These are phyloP conservation scores for Penicillium psychrosexuale DNA, from an alignment of 2,329 filamentous ascomycete species.

Conservation along the genomic window DNA sequence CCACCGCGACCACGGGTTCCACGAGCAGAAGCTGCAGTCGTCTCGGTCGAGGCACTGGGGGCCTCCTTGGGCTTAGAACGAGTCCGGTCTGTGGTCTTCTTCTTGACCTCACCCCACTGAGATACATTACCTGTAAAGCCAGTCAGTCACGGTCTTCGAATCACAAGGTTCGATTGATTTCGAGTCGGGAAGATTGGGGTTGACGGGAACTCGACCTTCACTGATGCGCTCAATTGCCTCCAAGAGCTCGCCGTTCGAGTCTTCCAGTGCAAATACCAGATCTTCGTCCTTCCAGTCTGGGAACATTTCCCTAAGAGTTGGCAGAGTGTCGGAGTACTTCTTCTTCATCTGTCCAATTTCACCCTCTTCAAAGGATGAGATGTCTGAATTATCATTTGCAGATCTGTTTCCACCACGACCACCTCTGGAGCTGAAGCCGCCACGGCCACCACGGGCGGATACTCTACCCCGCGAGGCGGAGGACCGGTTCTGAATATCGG, in stretches of 20 bases:
- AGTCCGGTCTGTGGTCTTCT: slow-evolving; percentile 48
- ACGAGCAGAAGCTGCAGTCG: slow-evolving; percentile 35
- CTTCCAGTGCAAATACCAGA: slow-evolving; percentile 86
- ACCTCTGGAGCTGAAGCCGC: slow-evolving; percentile 67
- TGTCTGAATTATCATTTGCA: slow-evolving; percentile 69
- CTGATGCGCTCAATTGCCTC: slow-evolving; percentile 51
- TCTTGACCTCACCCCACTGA: slow-evolving; percentile 54
- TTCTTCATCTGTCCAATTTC: slow-evolving; percentile 91
- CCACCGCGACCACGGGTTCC: slow-evolving; percentile 48
- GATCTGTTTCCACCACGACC: slow-evolving; percentile 66
- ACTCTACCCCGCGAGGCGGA: slow-evolving; percentile 83
- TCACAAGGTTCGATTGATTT: not conserved
- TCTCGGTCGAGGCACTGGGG: slow-evolving; percentile 34
- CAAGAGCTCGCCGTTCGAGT: slow-evolving; percentile 55
- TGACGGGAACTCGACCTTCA: slow-evolving; percentile 40
- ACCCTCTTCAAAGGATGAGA: slow-evolving; percentile 69
- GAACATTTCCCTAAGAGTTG: slow-evolving; percentile 86
- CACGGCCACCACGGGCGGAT: slow-evolving; percentile 80
- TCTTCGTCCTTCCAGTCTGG: slow-evolving; percentile 94
- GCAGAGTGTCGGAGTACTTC: slow-evolving; percentile 75
- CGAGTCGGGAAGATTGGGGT: not conserved
- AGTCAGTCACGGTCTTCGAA: slow-evolving; percentile 13
- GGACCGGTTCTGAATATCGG: slow-evolving; percentile 85
- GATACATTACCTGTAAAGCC: slow-evolving; percentile 46
- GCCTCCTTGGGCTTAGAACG: slow-evolving; percentile 48